phyloP scores from a whole-genome alignment of 2,329 filamentous ascomycete genomes.

The Sporothrix pallida region DNA sequence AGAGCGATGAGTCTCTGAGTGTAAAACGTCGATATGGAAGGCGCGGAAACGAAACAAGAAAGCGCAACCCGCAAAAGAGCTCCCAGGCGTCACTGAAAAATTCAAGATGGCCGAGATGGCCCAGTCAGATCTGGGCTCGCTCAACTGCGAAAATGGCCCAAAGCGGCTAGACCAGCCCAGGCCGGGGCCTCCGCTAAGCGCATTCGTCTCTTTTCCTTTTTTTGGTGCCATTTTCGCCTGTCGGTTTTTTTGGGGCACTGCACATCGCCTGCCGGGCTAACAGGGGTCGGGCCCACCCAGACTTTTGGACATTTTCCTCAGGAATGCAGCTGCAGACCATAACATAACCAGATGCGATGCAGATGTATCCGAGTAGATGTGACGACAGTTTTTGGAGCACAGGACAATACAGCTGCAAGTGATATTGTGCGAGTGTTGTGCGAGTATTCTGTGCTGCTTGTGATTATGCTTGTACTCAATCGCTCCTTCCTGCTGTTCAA shows the following conservation, averaged over 20 bases:
- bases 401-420: not conserved
- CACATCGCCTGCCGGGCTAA: not conserved
- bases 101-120: not conserved
- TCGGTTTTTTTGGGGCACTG: too few species aligned
- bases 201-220: not conserved
- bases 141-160: not conserved
- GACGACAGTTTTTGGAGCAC: too few species aligned
- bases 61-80: not conserved
- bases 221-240: too few species aligned
- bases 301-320: not conserved
- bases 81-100: too few species aligned
- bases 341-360: not conserved
- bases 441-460: too few species aligned
- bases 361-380: too few species aligned
- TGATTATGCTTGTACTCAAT: too few species aligned
- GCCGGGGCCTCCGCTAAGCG: slow-evolving; percentile 20
- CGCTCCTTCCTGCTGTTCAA: too few species aligned
- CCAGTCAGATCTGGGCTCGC: slow-evolving; percentile 2
- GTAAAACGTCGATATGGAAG: not conserved
- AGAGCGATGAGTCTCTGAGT: not conserved
- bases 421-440: not conserved
- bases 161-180: slow-evolving; percentile 21
- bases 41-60: not conserved
- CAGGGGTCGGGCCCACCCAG: not conserved
- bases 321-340: slow-evolving; percentile 4